Conservation (phyloP, 2,329 filamentous ascomycete species). For the Hymenoscyphus linearis region DNA sequence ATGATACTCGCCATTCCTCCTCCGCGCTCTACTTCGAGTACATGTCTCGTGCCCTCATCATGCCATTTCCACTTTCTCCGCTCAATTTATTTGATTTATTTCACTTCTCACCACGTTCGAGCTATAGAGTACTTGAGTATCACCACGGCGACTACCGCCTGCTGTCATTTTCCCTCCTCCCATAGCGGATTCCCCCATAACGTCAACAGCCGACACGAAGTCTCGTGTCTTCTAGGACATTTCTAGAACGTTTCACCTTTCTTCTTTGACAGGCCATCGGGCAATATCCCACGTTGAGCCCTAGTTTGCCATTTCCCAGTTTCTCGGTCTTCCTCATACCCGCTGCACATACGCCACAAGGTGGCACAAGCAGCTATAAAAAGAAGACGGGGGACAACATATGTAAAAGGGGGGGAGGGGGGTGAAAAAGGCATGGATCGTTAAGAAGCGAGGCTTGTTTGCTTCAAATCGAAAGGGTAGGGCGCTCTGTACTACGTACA, state of each 20-base stretch:
- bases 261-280: not conserved
- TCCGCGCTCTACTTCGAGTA: too few species aligned
- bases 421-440: not conserved
- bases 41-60: too few species aligned
- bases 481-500: not conserved
- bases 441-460: not conserved
- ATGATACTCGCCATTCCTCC: too few species aligned
- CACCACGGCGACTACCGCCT: not conserved
- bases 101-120: not conserved
- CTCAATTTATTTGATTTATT: not conserved
- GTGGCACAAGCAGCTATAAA: not conserved
- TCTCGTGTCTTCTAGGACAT: not conserved
- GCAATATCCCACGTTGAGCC: not conserved
- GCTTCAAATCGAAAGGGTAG: not conserved
- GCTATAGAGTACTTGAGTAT: not conserved
- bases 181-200: not conserved
- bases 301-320: not conserved
- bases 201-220: not conserved
- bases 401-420: not conserved
- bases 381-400: not conserved
- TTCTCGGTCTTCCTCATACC: not conserved
- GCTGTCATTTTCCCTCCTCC: not conserved
- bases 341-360: not conserved
- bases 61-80: not conserved
- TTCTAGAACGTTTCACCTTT: not conserved